phyloP scores from a whole-genome alignment of 345 rosid genomes.

The Rhizophora mangle region DNA sequence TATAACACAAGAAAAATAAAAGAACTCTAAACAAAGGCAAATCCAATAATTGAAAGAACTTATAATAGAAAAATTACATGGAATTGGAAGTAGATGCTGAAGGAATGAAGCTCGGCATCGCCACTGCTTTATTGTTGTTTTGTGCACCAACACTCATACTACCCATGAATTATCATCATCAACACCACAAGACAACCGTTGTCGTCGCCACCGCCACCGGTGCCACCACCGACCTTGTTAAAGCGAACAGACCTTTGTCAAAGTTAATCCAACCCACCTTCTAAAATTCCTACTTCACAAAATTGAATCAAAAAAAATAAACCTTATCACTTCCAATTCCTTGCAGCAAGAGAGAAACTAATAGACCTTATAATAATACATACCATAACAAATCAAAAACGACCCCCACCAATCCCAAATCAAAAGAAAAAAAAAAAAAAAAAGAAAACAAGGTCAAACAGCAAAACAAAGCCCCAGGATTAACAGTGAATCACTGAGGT shows the following conservation, averaged over 20 bases:
- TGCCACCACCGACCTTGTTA: not conserved
- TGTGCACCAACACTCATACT: constrained; percentile 37
- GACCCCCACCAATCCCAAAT: not conserved
- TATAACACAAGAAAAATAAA: not conserved
- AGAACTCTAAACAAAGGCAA: not conserved
- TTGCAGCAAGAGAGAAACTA: not conserved
- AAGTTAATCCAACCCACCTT: not conserved
- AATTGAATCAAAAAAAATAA: not conserved
- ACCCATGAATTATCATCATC: constrained; percentile 42
- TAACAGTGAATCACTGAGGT: not conserved
- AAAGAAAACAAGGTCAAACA: not conserved
- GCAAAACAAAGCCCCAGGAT: not conserved
- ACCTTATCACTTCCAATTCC: not conserved
- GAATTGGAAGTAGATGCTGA: constrained; percentile 38
- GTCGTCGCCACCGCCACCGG: not conserved
- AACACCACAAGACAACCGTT: constrained; percentile 2
- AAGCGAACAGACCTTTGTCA: constrained; percentile 3
- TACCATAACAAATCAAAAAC: not conserved
- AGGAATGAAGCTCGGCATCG: constrained; percentile 55
- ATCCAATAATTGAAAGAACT: not conserved
- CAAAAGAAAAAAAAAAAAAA: too few species aligned
- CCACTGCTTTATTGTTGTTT: constrained; percentile 35
- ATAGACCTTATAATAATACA: not conserved
- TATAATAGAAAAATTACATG: constrained; percentile 28
- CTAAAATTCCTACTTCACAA: not conserved